Conservation (phyloP, 1,284 basidiomycete genomes). For the Sphagnurus paluster region DNA sequence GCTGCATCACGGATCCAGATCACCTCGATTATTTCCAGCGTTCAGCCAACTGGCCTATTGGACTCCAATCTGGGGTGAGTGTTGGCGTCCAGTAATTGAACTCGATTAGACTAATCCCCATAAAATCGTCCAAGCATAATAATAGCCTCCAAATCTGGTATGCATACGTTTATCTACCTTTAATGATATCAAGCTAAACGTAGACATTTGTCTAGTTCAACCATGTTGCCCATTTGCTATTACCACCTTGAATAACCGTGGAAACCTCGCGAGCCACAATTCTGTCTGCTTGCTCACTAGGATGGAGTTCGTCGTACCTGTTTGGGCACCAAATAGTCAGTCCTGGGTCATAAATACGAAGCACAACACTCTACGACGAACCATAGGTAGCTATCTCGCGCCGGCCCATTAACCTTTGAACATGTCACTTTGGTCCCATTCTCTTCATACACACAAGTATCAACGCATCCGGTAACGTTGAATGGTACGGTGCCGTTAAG, state of each 20-base stretch:
- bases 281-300: constrained; percentile 55
- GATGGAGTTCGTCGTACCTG: constrained; percentile 60
- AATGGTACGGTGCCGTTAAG: constrained; percentile 59
- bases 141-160: too few species aligned
- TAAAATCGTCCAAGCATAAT: too few species aligned
- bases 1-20: too few species aligned
- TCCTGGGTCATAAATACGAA: neutral
- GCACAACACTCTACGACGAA: constrained; percentile 19
- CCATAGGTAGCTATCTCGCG: constrained; percentile 56
- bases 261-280: constrained; percentile 52
- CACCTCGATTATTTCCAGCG: too few species aligned
- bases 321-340: neutral
- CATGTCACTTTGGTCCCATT: constrained; percentile 38
- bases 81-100: too few species aligned
- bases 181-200: neutral
- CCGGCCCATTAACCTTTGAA: constrained; percentile 42
- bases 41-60: too few species aligned
- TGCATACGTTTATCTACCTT: too few species aligned
- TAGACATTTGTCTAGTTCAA: constrained; percentile 32
- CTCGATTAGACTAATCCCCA: too few species aligned
- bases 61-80: too few species aligned
- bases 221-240: constrained; percentile 49
- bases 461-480: constrained; percentile 51
- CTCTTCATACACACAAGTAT: constrained; percentile 44
- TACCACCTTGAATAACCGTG: constrained; percentile 39